Base-by-base conservation (phyloP, 805 yeast species). In the Wickerhamomyces chambardii region DNA sequence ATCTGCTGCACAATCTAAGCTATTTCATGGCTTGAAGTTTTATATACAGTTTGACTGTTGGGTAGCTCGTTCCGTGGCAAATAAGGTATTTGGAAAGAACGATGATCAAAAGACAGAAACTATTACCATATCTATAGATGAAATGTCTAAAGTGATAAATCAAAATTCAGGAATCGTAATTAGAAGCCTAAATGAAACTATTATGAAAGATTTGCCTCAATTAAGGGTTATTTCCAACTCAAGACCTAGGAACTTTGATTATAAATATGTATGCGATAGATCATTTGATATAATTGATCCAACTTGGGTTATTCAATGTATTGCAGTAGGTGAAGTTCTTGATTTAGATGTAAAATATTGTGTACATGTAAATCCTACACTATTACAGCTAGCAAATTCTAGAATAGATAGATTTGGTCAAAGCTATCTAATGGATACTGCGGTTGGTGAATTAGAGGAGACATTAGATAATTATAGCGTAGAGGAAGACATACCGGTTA, bases 281-380 rank as follows among this genome's bases (percentile, higher is more conserved):
- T 82, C 82, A 0, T 72, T 67, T 44, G 84, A 79, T 46, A 62
- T 90, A 0, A 50, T 86, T 7, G 66, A 57, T 34, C 86, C 94
- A 1, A 52, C 58, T 22, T 90, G 95, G 95, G 51, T 85, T 6
- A 61, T 75, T 31, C 89, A 84, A 43, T 76, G 92, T 45, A 58
- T 84, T 3, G 47, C 53, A 15, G 51, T 60, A 12, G 46, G 53
- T 2, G 34, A 45, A 3, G 31, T 75, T 2, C 53, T 84, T 1
- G 67, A 66, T 2, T 44, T 82, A 6, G 95, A 84, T 44, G 82
- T 84, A 1, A 48, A 53, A 16, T 80, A 84, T 46, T 61, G 79
- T 28, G 68, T 70, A 18, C 46, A 44, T 33, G 73, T 68, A 2
- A 61, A 64, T 5, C 51, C 59, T 3, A 39, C 36, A 0, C 41